Base-by-base conservation (phyloP, 1,284 basidiomycete genomes). In the Trichosporon coremiiforme region DNA sequence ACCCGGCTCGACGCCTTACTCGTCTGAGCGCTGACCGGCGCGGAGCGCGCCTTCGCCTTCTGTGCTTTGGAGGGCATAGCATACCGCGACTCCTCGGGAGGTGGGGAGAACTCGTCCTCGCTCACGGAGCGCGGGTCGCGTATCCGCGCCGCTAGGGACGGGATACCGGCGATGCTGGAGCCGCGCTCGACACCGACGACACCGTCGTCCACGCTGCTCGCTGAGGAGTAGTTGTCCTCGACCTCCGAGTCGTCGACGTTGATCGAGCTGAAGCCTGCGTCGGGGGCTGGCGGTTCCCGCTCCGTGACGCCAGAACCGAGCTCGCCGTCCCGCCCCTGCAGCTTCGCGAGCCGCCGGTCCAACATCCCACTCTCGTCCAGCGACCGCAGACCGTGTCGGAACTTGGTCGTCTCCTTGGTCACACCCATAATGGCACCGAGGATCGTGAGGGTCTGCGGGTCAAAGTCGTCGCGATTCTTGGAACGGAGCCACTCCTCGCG, bases 351-450 rank as follows among this genome's bases (percentile, higher is more conserved):
- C 53, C 67, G 67, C 15, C 45, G 22, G 53, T 67, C 36, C 5
- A 70, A 36, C 9, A n/a, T 4, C 17, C 65, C 38, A 0, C 31
- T 38, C 4, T 10, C 33, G 67, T 66, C 25, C 13, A 73, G 66
- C 8, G 41, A 9, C 15, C 63, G 41, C 53, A 71, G 65, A 8
- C 60, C 55, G 33, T 36, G 41, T 25, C 66, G 68, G 66, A 70
- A 68, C 53, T 38, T 65, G 33, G 88, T 76, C 72, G 93, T 92
- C 85, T 94, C 91, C 77, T 91, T 90, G 0, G 91, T 90, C 5
- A 96, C 88, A 38, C 91, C 91, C 85, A 97, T 86, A 29, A 97
- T 89, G 64, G 87, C 90, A 2, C 89, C 88, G 25, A 97, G 82
- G 64, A 97, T 89, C 77, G 92, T 94, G 86, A 91, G 86, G 63